A percentile compares a stretch with the other conserved stretches of the same genome.
These are phyloP conservation scores for Pseudopithomyces maydicus DNA, from an alignment of 2,329 filamentous ascomycete genomes.

Conservation along the genomic window DNA sequence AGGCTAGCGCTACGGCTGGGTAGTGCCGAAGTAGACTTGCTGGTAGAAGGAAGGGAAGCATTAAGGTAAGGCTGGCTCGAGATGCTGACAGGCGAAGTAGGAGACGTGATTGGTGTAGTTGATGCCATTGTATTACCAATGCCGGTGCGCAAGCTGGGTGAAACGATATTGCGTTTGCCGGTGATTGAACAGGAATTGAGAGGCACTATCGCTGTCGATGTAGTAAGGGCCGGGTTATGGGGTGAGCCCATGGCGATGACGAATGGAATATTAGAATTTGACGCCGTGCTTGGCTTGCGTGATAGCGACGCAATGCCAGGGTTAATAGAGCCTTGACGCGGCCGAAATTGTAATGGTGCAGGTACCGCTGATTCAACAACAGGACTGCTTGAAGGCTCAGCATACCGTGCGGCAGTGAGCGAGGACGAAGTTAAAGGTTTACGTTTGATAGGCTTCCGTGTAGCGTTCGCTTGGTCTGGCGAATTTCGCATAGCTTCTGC, in stretches of 20 bases:
- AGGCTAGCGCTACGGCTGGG: conserved; percentile 8
- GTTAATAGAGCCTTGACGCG: conserved; percentile 20
- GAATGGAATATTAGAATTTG: conserved; percentile 29
- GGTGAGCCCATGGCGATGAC: conserved; percentile 38
- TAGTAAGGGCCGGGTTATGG: conserved; percentile 33
- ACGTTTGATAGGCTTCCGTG: not conserved
- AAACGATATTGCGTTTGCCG: conserved; percentile 18
- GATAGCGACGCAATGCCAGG: conserved; percentile 12
- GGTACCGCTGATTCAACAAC: conserved; percentile 9
- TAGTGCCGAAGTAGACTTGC: not conserved
- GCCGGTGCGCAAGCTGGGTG: conserved; percentile 24
- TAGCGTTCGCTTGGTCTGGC: conserved; percentile 7
- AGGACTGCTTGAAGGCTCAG: conserved; percentile 2
- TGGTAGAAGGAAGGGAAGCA: not conserved
- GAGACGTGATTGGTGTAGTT: conserved; percentile 28
- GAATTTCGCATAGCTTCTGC: conserved; percentile 29
- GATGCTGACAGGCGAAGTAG: conserved; percentile 16
- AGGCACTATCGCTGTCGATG: conserved; percentile 21
- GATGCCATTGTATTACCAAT: conserved; percentile 39
- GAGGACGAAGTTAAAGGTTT: conserved; percentile 5
- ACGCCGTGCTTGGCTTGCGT: conserved; percentile 24
- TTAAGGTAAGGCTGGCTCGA: conserved; percentile 1
- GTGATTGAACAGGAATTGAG: conserved; percentile 31
- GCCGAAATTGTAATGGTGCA: conserved; percentile 8
- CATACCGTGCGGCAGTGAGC: not conserved